These are phyloP conservation scores for Cucurbita argyrosperma DNA, from an alignment of 306 rosid genomes.

Conservation along the genomic window DNA sequence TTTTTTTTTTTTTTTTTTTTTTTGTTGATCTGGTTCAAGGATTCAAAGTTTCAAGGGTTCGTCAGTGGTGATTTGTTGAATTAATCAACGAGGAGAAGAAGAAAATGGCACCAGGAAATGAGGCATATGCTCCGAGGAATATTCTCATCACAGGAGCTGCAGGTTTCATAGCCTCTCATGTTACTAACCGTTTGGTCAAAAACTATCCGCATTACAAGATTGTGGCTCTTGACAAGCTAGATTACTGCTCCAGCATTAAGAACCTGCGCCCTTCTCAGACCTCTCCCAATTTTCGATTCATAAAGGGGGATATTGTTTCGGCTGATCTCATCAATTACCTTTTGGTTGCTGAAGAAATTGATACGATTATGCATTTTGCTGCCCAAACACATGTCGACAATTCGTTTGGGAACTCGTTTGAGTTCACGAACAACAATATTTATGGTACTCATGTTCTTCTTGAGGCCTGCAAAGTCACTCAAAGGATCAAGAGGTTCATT, in stretches of 20 bases:
- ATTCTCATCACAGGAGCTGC: slow-evolving; percentile 66
- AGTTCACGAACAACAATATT: slow-evolving; percentile 62
- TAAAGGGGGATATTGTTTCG: slow-evolving; percentile 46
- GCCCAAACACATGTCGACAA: slow-evolving; percentile 74
- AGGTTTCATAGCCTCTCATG: slow-evolving; percentile 68
- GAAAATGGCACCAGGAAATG: slow-evolving; percentile 19
- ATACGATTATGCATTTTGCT: slow-evolving; percentile 70
- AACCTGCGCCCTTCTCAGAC: slow-evolving; percentile 27
- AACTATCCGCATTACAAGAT: slow-evolving; percentile 46
- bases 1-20: neutral
- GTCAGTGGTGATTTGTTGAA: neutral
- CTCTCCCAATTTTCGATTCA: slow-evolving; percentile 49
- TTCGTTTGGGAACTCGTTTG: slow-evolving; percentile 60
- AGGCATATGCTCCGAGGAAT: slow-evolving; percentile 35
- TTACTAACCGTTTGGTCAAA: slow-evolving; percentile 33
- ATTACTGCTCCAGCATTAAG: slow-evolving; percentile 50
- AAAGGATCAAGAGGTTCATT: slow-evolving; percentile 42
- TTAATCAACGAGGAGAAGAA: slow-evolving; percentile 3
- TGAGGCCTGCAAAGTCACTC: slow-evolving; percentile 48
- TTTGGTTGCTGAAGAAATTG: slow-evolving; percentile 42
- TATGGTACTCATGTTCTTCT: slow-evolving; percentile 68
- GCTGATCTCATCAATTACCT: slow-evolving; percentile 48
- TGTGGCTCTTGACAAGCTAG: slow-evolving; percentile 57
- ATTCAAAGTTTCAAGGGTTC: neutral
- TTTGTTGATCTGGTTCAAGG: neutral